These are phyloP conservation scores for Lyophyllum atratum DNA, from an alignment of 768 basidiomycete genomes.

Conservation along the genomic window DNA sequence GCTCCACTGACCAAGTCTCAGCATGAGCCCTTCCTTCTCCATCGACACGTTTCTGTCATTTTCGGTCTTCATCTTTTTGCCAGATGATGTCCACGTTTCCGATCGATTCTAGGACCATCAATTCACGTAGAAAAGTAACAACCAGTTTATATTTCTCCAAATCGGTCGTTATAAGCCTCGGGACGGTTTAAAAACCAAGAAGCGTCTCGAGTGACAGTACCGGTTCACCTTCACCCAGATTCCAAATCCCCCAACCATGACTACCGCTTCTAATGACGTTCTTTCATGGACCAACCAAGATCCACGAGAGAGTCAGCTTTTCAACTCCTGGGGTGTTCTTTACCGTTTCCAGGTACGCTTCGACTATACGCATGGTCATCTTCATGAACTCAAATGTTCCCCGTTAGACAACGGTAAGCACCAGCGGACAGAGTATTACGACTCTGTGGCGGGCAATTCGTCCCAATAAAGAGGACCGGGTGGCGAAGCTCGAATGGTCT, in stretches of 20 bases:
- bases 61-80: slow-evolving; percentile 72
- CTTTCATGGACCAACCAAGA: slow-evolving; percentile 89
- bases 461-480: slow-evolving; percentile 83
- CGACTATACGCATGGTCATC: slow-evolving; percentile 16
- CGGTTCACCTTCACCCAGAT: slow-evolving; percentile 25
- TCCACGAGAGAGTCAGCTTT: slow-evolving; percentile 80
- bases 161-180: slow-evolving; percentile 61
- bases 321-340: slow-evolving; percentile 78
- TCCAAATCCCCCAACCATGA: slow-evolving; percentile 39
- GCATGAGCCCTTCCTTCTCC: slow-evolving; percentile 64
- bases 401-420: slow-evolving; percentile 62
- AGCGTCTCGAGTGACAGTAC: slow-evolving; percentile 23
- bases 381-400: slow-evolving; percentile 25
- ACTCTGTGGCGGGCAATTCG: slow-evolving; percentile 82
- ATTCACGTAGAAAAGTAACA: slow-evolving; percentile 42
- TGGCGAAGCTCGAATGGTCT: slow-evolving; percentile 88
- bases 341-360: slow-evolving; percentile 75
- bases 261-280: slow-evolving; percentile 61
- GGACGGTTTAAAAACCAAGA: slow-evolving; percentile 30
- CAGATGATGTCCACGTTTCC: slow-evolving; percentile 69
- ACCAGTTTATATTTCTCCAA: slow-evolving; percentile 41
- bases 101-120: slow-evolving; percentile 66
- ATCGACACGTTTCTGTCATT: slow-evolving; percentile 72
- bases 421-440: slow-evolving; percentile 70
- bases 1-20: slow-evolving; percentile 72